These are phyloP conservation scores for Pleomassaria siparia DNA, from an alignment of 2,329 filamentous ascomycete species.

Conservation along the genomic window DNA sequence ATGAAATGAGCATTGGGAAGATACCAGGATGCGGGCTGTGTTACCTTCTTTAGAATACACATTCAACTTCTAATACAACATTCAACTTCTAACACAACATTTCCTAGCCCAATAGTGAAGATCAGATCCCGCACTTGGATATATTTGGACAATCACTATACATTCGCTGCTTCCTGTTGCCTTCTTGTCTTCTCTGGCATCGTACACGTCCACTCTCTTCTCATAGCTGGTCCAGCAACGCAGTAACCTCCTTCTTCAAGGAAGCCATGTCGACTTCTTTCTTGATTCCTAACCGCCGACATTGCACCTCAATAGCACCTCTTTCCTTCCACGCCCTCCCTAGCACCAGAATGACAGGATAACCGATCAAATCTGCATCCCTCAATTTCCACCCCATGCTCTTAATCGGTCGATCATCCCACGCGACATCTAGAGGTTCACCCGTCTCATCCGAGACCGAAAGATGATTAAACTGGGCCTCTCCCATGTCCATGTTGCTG, in stretches of 20 bases:
- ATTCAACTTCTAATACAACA: too few species aligned
- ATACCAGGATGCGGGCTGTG: background rate
- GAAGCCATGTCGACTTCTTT: constrained; percentile 58
- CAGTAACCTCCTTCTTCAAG: constrained; percentile 48
- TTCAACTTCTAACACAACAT: too few species aligned
- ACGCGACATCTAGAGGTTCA: constrained; percentile 29
- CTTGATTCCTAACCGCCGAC: constrained; percentile 65
- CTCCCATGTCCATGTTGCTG: background rate
- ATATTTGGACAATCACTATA: too few species aligned
- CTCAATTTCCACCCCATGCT: constrained; percentile 81
- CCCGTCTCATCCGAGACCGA: background rate
- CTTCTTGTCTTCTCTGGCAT: background rate
- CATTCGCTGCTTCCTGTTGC: background rate
- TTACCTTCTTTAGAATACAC: too few species aligned
- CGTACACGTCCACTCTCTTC: too few species aligned
- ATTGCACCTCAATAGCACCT: constrained; percentile 71
- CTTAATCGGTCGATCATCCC: constrained; percentile 52
- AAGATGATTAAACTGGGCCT: background rate
- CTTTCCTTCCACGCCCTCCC: constrained; percentile 52
- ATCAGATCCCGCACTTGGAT: background rate
- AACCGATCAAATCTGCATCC: constrained; percentile 88
- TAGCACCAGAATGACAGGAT: constrained; percentile 78
- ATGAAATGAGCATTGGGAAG: background rate
- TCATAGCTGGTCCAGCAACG: constrained; percentile 16
- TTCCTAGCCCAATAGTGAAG: too few species aligned